A percentile compares a stretch with the other conserved stretches of the same genome.
These are phyloP conservation scores for Acacia concinna DNA, from an alignment of 331 rosid genomes.

Conservation along the genomic window DNA sequence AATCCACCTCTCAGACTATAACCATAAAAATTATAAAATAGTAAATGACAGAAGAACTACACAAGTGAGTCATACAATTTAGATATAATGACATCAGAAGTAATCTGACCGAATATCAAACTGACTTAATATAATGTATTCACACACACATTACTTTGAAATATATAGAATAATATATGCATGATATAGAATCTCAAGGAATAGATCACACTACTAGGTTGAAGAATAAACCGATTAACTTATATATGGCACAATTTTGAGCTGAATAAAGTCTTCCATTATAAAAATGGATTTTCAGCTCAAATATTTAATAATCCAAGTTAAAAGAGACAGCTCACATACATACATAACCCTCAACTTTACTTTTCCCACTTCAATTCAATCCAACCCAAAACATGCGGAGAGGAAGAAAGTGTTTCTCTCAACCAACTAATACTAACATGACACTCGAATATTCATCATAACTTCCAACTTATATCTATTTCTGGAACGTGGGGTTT, in stretches of 20 bases:
- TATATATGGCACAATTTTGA: neutral
- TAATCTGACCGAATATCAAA: neutral
- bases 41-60: neutral
- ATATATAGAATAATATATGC: neutral
- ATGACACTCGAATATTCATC: no score
- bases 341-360: no score
- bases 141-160: neutral
- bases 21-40: no score
- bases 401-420: no score
- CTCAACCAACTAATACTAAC: no score
- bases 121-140: neutral
- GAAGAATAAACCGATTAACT: neutral
- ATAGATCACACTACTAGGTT: neutral
- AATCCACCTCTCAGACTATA: neutral
- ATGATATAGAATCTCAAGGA: neutral
- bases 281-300: neutral
- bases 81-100: neutral
- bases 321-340: neutral
- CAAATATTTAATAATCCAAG: neutral
- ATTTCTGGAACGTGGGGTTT: no score
- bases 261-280: neutral
- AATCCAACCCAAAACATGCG: no score
- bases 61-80: neutral
- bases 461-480: no score
- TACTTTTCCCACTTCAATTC: no score